Evolutionary conservation across 495 filamentous ascomycete genomes (phyloP), one percentile per base, ranked within the genome.

Genomic region (Haplographium delicatum): DNA sequence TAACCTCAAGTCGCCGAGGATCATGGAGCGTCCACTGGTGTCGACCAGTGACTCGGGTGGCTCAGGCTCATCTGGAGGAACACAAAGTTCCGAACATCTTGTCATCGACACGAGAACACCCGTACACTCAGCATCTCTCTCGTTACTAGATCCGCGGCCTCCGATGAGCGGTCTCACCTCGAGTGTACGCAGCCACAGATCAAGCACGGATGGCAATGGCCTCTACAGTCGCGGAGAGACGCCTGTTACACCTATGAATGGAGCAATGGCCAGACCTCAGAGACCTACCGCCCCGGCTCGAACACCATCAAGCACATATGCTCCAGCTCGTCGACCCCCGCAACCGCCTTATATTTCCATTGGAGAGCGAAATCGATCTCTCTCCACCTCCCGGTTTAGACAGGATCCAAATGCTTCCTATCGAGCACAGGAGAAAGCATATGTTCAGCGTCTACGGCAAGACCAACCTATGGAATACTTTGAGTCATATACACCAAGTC

Each of bases 381-480:
- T 72, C 6, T 54, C 80, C 0, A 59, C 70, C 1, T 76, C 76
- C 40, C 66, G 80, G 52, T 65, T 50, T 56, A 45, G 70, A 68
- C 73, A 76, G 55, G 88, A 83, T 68, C 90, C 77, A 45, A 87
- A 80, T 68, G 83, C 85, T n/a, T 82, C 87, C 55, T 91, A 90
- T 58, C 78, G 78, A 62, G 90, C 80, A 52, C 91, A 86, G 67
- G 82, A 85, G 69, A 88, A 83, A 67, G 88, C 80, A 51, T 95
- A 87, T 69, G 89, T 86, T 52, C 85, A 84, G 63, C 76, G 80
- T 46, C 78, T 85, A 65, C 81, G 81, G 59, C 77, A 94, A 66
- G 47, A 78, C 71, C 51, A 73, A 69, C 43, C 72, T 65, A 22
- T 69, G 71, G 55, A 75, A 73, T 91, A 91, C 59, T 88, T 90